phyloP scores from a whole-genome alignment of 352 stramenopile genomes.

The Pythium apleroticum region DNA sequence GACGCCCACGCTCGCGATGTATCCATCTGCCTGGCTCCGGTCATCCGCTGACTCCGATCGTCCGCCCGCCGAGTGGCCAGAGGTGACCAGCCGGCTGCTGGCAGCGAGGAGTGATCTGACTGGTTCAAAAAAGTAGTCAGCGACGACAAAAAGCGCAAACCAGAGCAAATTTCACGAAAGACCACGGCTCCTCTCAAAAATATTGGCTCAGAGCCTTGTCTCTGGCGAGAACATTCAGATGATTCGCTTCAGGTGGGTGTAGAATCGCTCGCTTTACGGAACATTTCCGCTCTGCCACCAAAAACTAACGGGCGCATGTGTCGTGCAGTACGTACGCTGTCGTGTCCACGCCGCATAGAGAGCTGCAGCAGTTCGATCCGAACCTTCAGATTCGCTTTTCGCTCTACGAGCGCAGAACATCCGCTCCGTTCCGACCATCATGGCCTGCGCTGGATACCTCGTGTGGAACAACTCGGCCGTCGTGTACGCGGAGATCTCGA shows the following conservation, averaged over 20 bases:
- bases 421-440: conserved; percentile 20
- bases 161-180: conserved; percentile 12
- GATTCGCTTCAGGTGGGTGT: conserved; percentile 10
- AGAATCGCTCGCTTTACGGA: conserved; percentile 20
- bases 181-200: conserved; percentile 2
- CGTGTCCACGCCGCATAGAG: neutral
- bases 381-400: conserved; percentile 24
- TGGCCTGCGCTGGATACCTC: conserved; percentile 71
- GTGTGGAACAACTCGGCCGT: conserved; percentile 52
- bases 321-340: neutral
- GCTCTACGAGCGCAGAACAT: neutral
- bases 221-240: conserved; percentile 21
- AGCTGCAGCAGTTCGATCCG: neutral
- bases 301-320: neutral
- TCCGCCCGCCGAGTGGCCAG: neutral
- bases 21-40: neutral
- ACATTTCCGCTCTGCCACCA: conserved; percentile 6
- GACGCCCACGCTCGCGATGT: neutral
- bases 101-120: neutral
- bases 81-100: conserved; percentile 2
- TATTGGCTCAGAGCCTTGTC: conserved; percentile 16
- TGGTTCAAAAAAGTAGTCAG: conserved; percentile 5
- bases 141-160: conserved; percentile 5
- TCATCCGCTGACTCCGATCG: neutral
- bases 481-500: conserved; percentile 61